phyloP scores from a whole-genome alignment of 2,329 filamentous ascomycete species.

The Pseudogymnoascus sp. region DNA sequence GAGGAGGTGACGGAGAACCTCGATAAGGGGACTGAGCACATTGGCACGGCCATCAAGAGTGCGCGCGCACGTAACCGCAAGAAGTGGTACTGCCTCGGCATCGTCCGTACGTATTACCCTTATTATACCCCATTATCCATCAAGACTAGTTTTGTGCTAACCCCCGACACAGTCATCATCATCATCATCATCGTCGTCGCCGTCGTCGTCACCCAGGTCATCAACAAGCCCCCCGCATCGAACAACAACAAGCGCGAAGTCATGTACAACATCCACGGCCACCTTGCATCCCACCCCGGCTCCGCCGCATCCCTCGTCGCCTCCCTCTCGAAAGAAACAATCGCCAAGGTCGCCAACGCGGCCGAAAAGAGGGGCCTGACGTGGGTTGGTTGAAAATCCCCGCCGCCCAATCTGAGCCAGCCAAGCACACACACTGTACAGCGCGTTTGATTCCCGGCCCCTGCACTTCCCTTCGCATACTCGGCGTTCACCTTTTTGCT shows the following conservation, averaged over 20 bases:
- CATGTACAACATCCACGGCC: conserved; percentile 10
- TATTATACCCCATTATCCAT: neutral
- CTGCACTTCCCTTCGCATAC: neutral
- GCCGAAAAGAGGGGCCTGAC: neutral
- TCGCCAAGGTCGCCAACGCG: neutral
- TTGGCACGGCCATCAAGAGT: conserved; percentile 72
- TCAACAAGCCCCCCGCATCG: conserved; percentile 26
- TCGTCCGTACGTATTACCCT: conserved; percentile 42
- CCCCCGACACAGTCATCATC: conserved; percentile 38
- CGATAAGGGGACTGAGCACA: conserved; percentile 75
- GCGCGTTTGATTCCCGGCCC: neutral
- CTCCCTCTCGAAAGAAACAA: neutral
- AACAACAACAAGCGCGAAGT: conserved; percentile 9
- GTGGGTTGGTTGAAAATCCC: neutral
- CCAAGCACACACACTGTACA: neutral
- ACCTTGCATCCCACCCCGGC: conserved; percentile 31
- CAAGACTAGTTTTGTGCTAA: conserved; percentile 11
- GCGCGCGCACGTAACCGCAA: conserved; percentile 69
- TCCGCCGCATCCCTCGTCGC: conserved; percentile 14
- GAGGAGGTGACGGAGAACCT: conserved; percentile 81
- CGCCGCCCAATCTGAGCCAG: neutral
- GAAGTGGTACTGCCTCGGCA: conserved; percentile 94
- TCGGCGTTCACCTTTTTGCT: neutral
- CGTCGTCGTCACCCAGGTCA: conserved; percentile 40
- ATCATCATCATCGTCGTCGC: conserved; percentile 41